Conservation (phyloP, 179 eudicot genomes). For the Silene coronaria region DNA sequence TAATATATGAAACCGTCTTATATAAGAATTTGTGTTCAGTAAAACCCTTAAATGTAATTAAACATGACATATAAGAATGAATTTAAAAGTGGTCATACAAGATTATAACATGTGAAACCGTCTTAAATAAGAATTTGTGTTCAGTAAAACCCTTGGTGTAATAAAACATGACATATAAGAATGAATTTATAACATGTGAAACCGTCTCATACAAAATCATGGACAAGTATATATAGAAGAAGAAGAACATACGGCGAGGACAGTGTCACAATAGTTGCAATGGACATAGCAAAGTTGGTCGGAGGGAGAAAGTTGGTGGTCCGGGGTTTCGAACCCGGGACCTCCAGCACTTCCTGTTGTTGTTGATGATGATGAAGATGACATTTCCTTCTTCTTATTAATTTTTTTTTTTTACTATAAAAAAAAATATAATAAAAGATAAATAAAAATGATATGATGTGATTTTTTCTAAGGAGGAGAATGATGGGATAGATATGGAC, state of each 20-base stretch:
- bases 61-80: no score
- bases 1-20: background rate
- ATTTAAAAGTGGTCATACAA: no score
- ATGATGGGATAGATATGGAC: constrained; percentile 32
- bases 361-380: constrained; percentile 34
- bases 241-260: constrained; percentile 59
- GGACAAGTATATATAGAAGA: background rate
- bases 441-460: background rate
- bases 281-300: constrained; percentile 96
- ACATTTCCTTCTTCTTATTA: constrained; percentile 13
- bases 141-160: no score
- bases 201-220: background rate
- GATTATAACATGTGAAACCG: no score
- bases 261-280: constrained; percentile 77
- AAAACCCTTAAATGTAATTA: no score
- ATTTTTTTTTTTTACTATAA: background rate
- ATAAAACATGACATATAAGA: no score
- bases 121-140: no score
- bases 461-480: constrained; percentile 9
- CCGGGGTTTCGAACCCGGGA: constrained; percentile 16
- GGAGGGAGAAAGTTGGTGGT: constrained; percentile 38
- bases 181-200: background rate
- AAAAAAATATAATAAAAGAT: background rate
- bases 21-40: background rate
- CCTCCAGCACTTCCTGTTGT: constrained; percentile 19